Evolutionary conservation across 169 alveolate genomes (phyloP).

Genomic region (Plasmodium fragile): DNA sequence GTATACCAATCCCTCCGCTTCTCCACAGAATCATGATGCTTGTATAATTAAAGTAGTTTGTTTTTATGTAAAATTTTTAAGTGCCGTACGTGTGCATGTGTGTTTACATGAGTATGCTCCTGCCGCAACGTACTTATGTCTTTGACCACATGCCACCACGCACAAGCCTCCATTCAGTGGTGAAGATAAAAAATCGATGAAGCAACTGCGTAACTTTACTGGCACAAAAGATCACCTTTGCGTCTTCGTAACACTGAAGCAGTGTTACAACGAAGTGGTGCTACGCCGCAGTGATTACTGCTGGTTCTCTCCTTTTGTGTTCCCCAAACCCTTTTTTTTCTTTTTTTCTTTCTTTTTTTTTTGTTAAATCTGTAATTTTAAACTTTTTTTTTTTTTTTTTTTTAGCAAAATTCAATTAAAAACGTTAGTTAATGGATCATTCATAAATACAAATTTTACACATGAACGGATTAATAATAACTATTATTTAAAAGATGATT

Average conservation of each 20-base stretch:
- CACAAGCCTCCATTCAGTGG: conserved; percentile 3
- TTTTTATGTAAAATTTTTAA: conserved; percentile 7
- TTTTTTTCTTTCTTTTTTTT: not conserved
- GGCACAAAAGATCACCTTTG: not conserved
- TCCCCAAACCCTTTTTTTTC: not conserved
- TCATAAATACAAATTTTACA: not conserved
- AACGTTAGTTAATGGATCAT: not conserved
- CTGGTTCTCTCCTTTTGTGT: no score
- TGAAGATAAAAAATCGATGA: not conserved
- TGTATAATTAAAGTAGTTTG: conserved; percentile 16
- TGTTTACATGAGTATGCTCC: not conserved
- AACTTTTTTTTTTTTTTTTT: not conserved
- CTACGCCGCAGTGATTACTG: not conserved
- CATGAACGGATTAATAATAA: not conserved
- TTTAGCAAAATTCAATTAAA: conserved; percentile 2
- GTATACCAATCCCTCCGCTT: not conserved
- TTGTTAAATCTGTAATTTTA: not conserved
- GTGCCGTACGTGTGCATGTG: not conserved
- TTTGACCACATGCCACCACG: not conserved
- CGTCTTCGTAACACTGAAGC: not conserved
- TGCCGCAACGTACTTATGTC: not conserved
- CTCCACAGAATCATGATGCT: conserved; percentile 9
- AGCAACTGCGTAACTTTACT: not conserved
- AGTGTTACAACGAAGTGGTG: not conserved
- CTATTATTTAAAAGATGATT: not conserved